These are phyloP conservation scores for Coemansia reversa DNA, from an alignment of 192 early-diverging fungal species.

Conservation along the genomic window DNA sequence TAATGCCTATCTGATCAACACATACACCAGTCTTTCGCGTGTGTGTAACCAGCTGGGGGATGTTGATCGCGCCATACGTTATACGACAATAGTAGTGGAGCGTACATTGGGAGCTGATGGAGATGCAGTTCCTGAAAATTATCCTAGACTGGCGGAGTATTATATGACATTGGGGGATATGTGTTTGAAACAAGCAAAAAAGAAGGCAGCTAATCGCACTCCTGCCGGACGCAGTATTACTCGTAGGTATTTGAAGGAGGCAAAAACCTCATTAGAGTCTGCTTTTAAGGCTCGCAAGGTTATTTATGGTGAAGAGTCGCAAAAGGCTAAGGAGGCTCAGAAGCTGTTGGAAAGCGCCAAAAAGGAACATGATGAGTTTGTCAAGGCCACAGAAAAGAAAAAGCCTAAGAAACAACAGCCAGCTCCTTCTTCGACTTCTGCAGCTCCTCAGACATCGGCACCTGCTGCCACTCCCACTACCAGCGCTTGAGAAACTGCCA, in stretches of 20 bases:
- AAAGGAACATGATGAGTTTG: slow-evolving; percentile 46
- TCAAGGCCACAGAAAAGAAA: slow-evolving; percentile 45
- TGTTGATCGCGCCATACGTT: slow-evolving; percentile 45
- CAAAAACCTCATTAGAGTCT: slow-evolving; percentile 32
- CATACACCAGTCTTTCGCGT: slow-evolving; percentile 39
- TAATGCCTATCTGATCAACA: slow-evolving; percentile 56
- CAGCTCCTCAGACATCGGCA: slow-evolving; percentile 14
- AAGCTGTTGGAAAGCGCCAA: slow-evolving; percentile 42
- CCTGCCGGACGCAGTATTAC: slow-evolving; percentile 46
- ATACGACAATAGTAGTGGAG: slow-evolving; percentile 43
- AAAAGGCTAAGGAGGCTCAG: slow-evolving; percentile 27
- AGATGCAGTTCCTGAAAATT: slow-evolving; percentile 55
- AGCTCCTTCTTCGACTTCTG: neutral
- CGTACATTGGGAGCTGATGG: slow-evolving; percentile 46
- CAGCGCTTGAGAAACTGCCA: neutral
- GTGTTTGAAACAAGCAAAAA: slow-evolving; percentile 56
- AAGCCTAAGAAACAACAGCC: slow-evolving; percentile 40
- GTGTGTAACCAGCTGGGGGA: slow-evolving; percentile 46
- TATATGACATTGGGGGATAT: slow-evolving; percentile 58
- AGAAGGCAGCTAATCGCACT: slow-evolving; percentile 49
- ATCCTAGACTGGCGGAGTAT: slow-evolving; percentile 62
- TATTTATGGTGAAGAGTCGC: slow-evolving; percentile 45
- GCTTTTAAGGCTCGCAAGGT: slow-evolving; percentile 28
- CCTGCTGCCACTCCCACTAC: slow-evolving; percentile 18
- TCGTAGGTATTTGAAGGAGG: slow-evolving; percentile 47